These are phyloP conservation scores for Hyphodiscus sp. DNA, from an alignment of 2,329 filamentous ascomycete species.

Conservation along the genomic window DNA sequence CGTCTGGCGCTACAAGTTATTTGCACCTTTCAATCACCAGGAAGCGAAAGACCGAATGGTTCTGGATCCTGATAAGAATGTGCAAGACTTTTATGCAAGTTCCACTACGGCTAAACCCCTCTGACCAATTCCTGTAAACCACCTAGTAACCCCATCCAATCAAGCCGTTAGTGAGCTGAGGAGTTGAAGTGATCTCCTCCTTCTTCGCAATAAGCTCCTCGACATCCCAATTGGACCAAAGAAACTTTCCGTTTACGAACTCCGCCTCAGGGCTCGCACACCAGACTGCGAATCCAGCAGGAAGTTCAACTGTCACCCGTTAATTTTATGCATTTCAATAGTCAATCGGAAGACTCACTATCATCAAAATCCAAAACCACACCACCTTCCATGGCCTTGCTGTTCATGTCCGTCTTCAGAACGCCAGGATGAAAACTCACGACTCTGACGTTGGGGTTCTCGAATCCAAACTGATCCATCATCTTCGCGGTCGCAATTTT, in stretches of 20 bases:
- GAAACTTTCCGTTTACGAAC: conserved; percentile 37
- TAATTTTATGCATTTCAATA: background rate
- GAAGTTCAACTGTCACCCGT: conserved; percentile 5
- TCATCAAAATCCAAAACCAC: conserved; percentile 4
- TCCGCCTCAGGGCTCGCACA: conserved; percentile 31
- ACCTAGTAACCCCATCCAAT: background rate
- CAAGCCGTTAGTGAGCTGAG: background rate
- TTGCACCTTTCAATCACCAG: too few relatives aligned
- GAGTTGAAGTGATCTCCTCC: background rate
- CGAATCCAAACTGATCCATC: conserved; percentile 4
- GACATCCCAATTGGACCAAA: conserved; percentile 45
- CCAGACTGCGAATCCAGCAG: conserved; percentile 7
- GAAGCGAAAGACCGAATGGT: too few relatives aligned
- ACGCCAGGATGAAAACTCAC: conserved; percentile 7
- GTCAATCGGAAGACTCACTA: conserved; percentile 1
- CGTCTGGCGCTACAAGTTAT: too few relatives aligned
- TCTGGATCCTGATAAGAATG: too few relatives aligned
- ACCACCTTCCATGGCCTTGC: conserved; percentile 1
- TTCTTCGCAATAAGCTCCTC: conserved; percentile 32
- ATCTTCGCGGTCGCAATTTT: conserved; percentile 6
- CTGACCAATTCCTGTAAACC: conserved; percentile 5
- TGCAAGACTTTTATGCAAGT: too few relatives aligned
- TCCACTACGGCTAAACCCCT: too few relatives aligned
- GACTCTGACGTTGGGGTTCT: conserved; percentile 7
- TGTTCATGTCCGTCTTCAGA: conserved; percentile 4